Percentiles rank a stretch among this genome's conserved stretches.
These are phyloP conservation scores for Sclerotinia borealis DNA, from an alignment of 2,329 filamentous ascomycete species.

Conservation along the genomic window DNA sequence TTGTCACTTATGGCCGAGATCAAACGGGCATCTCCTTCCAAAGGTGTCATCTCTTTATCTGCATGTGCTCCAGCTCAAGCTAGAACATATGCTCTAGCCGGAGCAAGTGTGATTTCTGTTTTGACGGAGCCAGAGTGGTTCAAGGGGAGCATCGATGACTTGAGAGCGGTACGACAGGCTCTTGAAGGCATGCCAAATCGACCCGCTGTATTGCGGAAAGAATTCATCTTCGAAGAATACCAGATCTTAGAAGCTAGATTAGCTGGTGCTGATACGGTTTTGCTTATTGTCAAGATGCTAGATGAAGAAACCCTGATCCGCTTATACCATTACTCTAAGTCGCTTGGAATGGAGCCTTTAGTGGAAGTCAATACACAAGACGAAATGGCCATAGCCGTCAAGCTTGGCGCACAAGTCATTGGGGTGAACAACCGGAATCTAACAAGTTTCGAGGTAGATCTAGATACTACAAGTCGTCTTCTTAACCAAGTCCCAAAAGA, in stretches of 20 bases:
- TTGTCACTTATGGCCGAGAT: conserved; percentile 96
- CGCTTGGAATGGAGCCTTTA: conserved; percentile 92
- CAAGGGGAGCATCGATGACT: conserved; percentile 93
- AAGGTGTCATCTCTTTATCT: conserved; percentile 84
- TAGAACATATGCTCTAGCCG: conserved; percentile 83
- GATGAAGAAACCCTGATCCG: conserved; percentile 64
- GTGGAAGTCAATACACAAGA: conserved; percentile 94
- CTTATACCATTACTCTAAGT: conserved; percentile 83
- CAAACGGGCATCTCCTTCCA: conserved; percentile 92
- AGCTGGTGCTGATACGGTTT: conserved; percentile 87
- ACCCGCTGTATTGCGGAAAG: conserved; percentile 87
- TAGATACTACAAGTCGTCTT: conserved; percentile 82
- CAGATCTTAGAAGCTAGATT: conserved; percentile 93
- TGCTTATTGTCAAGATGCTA: conserved; percentile 98
- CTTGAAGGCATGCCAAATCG: conserved; percentile 88
- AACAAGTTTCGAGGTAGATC: conserved; percentile 93
- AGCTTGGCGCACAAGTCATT: conserved; percentile 83
- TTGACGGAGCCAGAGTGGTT: conserved; percentile 98
- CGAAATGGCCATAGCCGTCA: conserved; percentile 84
- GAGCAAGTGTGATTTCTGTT: conserved; percentile 96
- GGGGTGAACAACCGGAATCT: conserved; percentile 97
- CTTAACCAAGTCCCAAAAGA: conserved; percentile 79
- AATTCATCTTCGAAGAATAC: conserved; percentile 97
- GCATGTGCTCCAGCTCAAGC: conserved; percentile 88
- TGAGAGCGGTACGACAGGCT: conserved; percentile 79